phyloP scores from a whole-genome alignment of 805 yeast genomes.

The Hanseniaspora thailandica region DNA sequence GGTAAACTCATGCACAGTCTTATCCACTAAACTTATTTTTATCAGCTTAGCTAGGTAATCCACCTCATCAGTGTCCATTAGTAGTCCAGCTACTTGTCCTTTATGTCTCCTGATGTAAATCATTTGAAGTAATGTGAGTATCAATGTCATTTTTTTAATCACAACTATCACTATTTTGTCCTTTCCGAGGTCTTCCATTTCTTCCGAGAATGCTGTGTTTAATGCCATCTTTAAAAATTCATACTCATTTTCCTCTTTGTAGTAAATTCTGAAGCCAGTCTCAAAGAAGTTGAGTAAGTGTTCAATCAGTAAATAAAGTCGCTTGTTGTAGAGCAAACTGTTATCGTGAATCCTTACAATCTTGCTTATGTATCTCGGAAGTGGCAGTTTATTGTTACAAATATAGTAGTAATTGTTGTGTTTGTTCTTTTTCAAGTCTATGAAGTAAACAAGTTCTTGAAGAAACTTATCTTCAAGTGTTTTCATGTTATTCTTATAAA shows the following conservation, averaged over 20 bases:
- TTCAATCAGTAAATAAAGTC: conserved; percentile 7
- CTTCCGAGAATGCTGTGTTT: neutral
- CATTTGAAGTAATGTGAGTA: neutral
- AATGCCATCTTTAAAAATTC: neutral
- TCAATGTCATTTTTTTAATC: neutral
- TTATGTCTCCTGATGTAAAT: neutral
- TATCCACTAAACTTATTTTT: neutral
- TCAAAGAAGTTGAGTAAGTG: conserved; percentile 8
- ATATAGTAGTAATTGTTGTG: conserved; percentile 11
- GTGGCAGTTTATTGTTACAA: conserved; percentile 3
- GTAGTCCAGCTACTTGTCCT: neutral
- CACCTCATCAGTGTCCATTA: neutral
- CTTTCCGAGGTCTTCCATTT: neutral
- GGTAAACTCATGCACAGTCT: neutral
- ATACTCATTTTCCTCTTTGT: neutral
- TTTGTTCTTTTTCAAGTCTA: conserved; percentile 2
- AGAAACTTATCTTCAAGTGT: neutral
- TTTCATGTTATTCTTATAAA: neutral
- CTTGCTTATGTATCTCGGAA: conserved; percentile 5
- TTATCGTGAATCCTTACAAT: neutral
- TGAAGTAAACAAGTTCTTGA: neutral
- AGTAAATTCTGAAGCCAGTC: neutral
- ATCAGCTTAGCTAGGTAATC: conserved; percentile 1
- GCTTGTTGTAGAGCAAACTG: conserved; percentile 1
- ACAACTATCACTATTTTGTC: neutral